Evolutionary conservation across 768 basidiomycete species (phyloP).

Genomic region (Boletellus sp.): DNA sequence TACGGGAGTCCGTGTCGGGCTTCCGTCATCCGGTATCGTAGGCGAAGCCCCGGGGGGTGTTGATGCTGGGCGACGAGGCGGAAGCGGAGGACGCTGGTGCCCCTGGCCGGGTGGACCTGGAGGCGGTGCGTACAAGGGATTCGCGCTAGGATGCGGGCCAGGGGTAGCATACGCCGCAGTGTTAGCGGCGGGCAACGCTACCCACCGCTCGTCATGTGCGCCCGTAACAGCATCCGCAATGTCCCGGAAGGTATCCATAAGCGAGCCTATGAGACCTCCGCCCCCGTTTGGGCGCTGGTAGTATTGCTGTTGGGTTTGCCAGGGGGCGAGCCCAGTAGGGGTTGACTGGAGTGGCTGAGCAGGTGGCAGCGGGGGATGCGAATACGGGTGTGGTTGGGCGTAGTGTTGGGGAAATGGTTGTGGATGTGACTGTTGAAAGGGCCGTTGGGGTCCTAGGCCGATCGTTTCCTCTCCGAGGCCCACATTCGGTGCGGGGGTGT

Average conservation of each 20-base stretch:
- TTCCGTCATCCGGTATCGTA: constrained; percentile 44
- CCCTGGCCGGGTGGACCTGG: not conserved
- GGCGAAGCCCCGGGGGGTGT: constrained; percentile 14
- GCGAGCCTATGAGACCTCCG: constrained; percentile 26
- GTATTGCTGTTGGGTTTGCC: constrained; percentile 21
- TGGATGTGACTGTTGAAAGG: constrained; percentile 49
- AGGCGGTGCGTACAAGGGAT: constrained; percentile 12
- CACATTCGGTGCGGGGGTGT: constrained; percentile 54
- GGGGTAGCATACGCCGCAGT: constrained; percentile 19
- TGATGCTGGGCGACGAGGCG: constrained; percentile 8
- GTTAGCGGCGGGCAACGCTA: constrained; percentile 14
- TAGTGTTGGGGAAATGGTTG: constrained; percentile 4
- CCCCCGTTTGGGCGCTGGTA: constrained; percentile 12
- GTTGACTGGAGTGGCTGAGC: not conserved
- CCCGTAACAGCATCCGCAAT: constrained; percentile 30
- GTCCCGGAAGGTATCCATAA: constrained; percentile 26
- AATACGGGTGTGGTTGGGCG: not conserved
- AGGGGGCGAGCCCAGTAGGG: constrained; percentile 10
- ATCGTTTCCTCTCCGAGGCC: constrained; percentile 58
- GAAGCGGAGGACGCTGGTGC: constrained; percentile 3
- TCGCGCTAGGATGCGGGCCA: constrained; percentile 8
- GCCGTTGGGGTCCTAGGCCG: constrained; percentile 58
- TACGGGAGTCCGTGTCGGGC: constrained; percentile 59
- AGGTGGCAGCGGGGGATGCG: not conserved
- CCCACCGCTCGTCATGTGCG: constrained; percentile 16